Percentiles rank a stretch among this genome's conserved stretches.
phyloP scores from a whole-genome alignment of 805 yeast species.

The Wickerhamomyces canadensis region DNA sequence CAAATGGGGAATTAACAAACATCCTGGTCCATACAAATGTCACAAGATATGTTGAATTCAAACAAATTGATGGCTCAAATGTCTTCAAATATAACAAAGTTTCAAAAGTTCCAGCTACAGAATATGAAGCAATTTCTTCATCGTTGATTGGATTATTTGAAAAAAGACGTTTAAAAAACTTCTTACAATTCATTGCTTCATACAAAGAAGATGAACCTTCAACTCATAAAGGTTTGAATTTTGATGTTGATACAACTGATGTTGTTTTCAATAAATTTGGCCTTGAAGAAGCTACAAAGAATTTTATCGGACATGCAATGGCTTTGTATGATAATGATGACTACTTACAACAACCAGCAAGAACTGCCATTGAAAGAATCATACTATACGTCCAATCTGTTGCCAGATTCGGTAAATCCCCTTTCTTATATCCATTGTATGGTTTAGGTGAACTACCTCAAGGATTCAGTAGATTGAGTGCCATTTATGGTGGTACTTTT shows the following conservation, averaged over 20 bases:
- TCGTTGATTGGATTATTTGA: slow-evolving; percentile 95
- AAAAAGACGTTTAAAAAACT: slow-evolving; percentile 89
- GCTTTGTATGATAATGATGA: slow-evolving; percentile 93
- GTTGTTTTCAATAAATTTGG: slow-evolving; percentile 88
- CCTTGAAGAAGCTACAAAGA: slow-evolving; percentile 87
- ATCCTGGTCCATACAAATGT: slow-evolving; percentile 94
- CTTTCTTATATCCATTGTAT: slow-evolving; percentile 91
- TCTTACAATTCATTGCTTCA: slow-evolving; percentile 79
- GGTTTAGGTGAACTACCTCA: slow-evolving; percentile 99
- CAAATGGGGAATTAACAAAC: slow-evolving; percentile 94
- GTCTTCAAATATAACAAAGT: slow-evolving; percentile 82
- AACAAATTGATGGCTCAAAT: slow-evolving; percentile 92
- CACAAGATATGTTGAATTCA: slow-evolving; percentile 91
- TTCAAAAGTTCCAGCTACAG: slow-evolving; percentile 92
- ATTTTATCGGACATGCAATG: slow-evolving; percentile 98
- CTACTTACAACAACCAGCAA: slow-evolving; percentile 81
- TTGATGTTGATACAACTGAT: slow-evolving; percentile 86
- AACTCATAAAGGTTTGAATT: slow-evolving; percentile 81
- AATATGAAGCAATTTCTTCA: slow-evolving; percentile 83
- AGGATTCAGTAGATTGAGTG: slow-evolving; percentile 94
- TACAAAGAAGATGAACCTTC: slow-evolving; percentile 73
- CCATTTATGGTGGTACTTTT: slow-evolving; percentile 97
- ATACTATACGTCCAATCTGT: slow-evolving; percentile 83
- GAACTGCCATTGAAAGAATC: slow-evolving; percentile 86
- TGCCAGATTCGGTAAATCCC: slow-evolving; percentile 93